Percentiles rank a stretch among this genome's conserved stretches.
Evolutionary conservation across 306 rosid genomes (phyloP).

Genomic region (Elaeagnus macrophylla): DNA sequence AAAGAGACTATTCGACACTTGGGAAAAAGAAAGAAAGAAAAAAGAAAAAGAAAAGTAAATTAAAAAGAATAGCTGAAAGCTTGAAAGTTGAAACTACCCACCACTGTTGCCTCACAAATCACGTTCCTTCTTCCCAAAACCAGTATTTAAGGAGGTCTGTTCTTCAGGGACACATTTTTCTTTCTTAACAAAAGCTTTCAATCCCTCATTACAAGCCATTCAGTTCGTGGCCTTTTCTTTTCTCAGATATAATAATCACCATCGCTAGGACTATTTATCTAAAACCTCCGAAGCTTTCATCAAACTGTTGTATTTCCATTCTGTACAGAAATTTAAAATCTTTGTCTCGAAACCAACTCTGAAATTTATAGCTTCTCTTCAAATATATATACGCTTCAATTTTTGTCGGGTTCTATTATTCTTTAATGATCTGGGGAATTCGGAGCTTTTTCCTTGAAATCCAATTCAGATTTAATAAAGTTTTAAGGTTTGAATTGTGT

Average conservation of each 20-base stretch:
- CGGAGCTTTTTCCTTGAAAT: neutral
- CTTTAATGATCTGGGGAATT: neutral
- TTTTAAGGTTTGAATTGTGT: neutral
- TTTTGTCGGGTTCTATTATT: neutral
- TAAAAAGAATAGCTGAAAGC: slow-evolving; percentile 21
- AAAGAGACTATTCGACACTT: slow-evolving; percentile 5
- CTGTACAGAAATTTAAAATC: too few relatives aligned
- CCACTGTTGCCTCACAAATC: slow-evolving; percentile 32
- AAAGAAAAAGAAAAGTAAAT: neutral
- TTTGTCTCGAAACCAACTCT: neutral
- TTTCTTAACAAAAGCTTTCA: slow-evolving; percentile 23
- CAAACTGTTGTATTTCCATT: too few relatives aligned
- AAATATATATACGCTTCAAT: neutral
- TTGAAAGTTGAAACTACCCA: slow-evolving; percentile 22
- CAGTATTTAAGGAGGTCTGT: slow-evolving; percentile 35
- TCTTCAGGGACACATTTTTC: slow-evolving; percentile 20
- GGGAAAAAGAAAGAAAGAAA: slow-evolving; percentile 21
- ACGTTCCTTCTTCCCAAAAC: slow-evolving; percentile 40
- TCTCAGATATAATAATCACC: neutral
- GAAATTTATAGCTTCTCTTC: neutral
- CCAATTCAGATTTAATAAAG: slow-evolving; percentile 7
- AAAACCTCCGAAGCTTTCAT: too few relatives aligned
- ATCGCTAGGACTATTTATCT: too few relatives aligned
- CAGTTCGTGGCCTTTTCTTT: slow-evolving; percentile 5
- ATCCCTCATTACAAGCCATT: slow-evolving; percentile 11